Evolutionary conservation across 495 filamentous ascomycete genomes (phyloP).

Genomic region (Staphylotrichum longicolle): DNA sequence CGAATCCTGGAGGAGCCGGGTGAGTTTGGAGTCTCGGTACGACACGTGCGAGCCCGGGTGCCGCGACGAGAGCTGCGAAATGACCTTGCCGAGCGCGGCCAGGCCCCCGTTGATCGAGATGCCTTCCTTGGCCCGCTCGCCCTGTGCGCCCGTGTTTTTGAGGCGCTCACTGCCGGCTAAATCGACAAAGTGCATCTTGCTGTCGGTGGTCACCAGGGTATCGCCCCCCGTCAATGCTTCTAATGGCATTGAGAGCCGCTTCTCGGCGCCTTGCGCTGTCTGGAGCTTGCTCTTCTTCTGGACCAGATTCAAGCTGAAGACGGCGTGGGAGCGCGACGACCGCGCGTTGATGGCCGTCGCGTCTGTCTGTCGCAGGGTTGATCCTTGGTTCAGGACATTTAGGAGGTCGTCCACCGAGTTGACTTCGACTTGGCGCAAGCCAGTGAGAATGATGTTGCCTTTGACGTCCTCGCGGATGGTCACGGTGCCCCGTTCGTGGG

Average conservation of each 20-base stretch:
- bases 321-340: conserved; percentile 97
- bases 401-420: conserved; percentile 92
- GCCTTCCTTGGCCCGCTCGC: conserved; percentile 92
- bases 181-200: conserved; percentile 99
- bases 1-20: conserved; percentile 93
- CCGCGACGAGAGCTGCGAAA: conserved; percentile 92
- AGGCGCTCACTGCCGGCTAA: conserved; percentile 93
- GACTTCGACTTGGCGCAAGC: conserved; percentile 81
- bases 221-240: conserved; percentile 70
- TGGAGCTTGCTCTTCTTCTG: conserved; percentile 71
- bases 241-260: conserved; percentile 84
- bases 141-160: conserved; percentile 95
- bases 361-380: conserved; percentile 92
- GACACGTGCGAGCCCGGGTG: conserved; percentile 89
- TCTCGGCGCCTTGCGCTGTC: conserved; percentile 59
- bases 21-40: conserved; percentile 96
- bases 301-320: conserved; percentile 92
- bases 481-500: conserved; percentile 68
- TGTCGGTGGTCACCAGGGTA: conserved; percentile 80
- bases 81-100: conserved; percentile 95
- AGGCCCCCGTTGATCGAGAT: conserved; percentile 98
- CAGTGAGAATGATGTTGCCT: conserved; percentile 90
- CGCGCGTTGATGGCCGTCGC: conserved; percentile 98
- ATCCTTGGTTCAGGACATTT: conserved; percentile 84
- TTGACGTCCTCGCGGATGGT: conserved; percentile 92